Conservation (phyloP, 2,329 filamentous ascomycete genomes). For the Teratosphaeria nubilosa region DNA sequence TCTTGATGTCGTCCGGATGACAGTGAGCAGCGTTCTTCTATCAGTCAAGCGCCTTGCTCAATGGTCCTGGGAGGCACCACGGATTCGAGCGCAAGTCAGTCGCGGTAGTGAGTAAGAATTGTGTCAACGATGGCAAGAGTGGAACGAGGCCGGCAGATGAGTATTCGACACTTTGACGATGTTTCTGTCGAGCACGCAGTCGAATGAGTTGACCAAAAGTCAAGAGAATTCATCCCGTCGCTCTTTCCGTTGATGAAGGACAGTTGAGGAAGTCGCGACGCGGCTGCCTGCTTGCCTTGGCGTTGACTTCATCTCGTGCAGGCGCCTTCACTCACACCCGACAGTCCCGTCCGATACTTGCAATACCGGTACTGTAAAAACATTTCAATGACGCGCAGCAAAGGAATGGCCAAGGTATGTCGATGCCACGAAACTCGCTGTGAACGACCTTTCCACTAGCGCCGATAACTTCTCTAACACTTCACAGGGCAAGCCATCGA, state of each 20-base stretch:
- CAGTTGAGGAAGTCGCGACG: not conserved
- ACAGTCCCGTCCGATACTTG: no score
- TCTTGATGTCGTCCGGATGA: not conserved
- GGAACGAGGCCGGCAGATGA: no score
- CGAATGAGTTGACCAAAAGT: not conserved
- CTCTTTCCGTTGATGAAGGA: not conserved
- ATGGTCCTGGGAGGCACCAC: not conserved
- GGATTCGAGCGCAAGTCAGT: not conserved
- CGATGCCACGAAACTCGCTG: not conserved
- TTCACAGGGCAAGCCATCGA: not conserved
- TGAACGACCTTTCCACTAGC: not conserved
- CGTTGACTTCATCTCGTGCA: not conserved
- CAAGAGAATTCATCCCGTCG: not conserved
- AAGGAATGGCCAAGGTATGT: not conserved
- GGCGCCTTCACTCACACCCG: not conserved
- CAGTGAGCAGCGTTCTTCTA: no score
- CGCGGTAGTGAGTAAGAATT: not conserved
- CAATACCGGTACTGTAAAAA: not conserved
- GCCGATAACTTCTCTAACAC: not conserved
- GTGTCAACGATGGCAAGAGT: not conserved
- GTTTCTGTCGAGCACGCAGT: no score
- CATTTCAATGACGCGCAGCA: not conserved
- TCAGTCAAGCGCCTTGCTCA: no score
- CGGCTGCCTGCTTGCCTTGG: not conserved
- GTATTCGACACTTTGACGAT: no score